A percentile compares a stretch with the other conserved stretches of the same genome.
These are phyloP conservation scores for Aspergillus calidoustus DNA, from an alignment of 2,329 filamentous ascomycete genomes.

Conservation along the genomic window DNA sequence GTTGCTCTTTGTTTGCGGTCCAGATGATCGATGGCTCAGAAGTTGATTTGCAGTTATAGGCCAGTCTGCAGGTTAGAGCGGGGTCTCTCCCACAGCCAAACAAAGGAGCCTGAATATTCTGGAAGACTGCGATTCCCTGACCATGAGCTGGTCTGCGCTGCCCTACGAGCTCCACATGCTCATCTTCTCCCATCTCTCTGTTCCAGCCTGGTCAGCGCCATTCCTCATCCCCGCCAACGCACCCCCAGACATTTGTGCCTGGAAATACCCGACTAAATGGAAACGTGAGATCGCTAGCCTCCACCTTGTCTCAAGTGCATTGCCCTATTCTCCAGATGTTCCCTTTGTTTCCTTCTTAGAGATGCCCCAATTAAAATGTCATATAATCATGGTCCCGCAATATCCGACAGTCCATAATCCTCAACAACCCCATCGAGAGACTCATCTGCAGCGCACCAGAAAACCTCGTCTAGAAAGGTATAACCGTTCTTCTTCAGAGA, in stretches of 20 bases:
- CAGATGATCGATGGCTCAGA: neutral
- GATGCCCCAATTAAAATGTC: neutral
- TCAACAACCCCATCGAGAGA: neutral
- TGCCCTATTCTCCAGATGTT: neutral
- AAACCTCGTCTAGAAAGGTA: neutral
- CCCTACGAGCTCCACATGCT: neutral
- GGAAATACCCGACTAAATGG: neutral
- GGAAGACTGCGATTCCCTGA: neutral
- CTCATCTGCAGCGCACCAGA: neutral
- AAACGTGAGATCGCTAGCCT: neutral
- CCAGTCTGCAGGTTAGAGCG: neutral
- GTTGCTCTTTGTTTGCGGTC: neutral
- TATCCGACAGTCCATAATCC: neutral
- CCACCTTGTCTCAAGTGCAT: neutral
- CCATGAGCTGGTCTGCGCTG: neutral
- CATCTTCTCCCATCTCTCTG: neutral
- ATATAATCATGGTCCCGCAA: neutral
- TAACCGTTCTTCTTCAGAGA: neutral
- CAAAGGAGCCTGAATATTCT: neutral
- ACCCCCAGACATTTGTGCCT: neutral
- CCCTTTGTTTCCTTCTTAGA: neutral
- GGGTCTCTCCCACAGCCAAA: neutral
- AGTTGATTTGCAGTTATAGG: neutral
- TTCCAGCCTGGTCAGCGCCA: neutral
- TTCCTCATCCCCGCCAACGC: neutral